Percentiles rank a stretch among this genome's conserved stretches.
Evolutionary conservation across 106 monocot species (phyloP).

Genomic region (Cymbidium sinense): DNA sequence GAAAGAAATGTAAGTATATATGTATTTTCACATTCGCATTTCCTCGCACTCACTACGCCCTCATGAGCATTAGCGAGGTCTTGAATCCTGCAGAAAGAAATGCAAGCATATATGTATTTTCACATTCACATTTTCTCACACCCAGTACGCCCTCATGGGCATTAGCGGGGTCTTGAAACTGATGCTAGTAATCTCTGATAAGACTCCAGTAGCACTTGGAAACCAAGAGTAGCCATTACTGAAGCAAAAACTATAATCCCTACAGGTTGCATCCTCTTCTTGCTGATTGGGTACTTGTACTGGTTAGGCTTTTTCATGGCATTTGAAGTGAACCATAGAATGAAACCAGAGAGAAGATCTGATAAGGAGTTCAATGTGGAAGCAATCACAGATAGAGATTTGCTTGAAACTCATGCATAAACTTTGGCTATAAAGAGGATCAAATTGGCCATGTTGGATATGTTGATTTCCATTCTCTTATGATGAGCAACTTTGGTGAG

Average conservation of each 20-base stretch:
- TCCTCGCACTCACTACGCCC: no score
- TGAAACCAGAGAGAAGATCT: constrained; percentile 87
- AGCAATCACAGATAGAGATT: constrained; percentile 86
- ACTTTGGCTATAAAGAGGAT: constrained; percentile 65
- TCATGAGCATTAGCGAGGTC: no score
- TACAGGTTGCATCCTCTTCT: constrained; percentile 88
- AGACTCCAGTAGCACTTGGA: constrained; percentile 78
- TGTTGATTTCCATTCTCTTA: constrained; percentile 57
- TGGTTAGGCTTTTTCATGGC: constrained; percentile 75
- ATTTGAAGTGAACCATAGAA: constrained; percentile 72
- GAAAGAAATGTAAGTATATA: no score
- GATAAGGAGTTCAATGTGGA: constrained; percentile 78
- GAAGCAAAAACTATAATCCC: constrained; percentile 90
- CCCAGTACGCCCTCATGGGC: no score
- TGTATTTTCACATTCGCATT: no score
- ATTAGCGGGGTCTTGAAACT: no score
- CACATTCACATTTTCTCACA: no score
- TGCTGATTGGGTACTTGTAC: constrained; percentile 79
- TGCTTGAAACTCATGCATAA: constrained; percentile 54
- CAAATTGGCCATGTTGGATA: constrained; percentile 66
- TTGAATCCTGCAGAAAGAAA: no score
- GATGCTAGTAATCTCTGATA: constrained; percentile 46
- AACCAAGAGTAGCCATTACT: constrained; percentile 87
- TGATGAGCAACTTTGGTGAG: constrained; percentile 38
- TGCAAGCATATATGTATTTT: no score